Base-by-base conservation (phyloP, 2,329 filamentous ascomycete species). In the Dothideomycetidae sp. region DNA sequence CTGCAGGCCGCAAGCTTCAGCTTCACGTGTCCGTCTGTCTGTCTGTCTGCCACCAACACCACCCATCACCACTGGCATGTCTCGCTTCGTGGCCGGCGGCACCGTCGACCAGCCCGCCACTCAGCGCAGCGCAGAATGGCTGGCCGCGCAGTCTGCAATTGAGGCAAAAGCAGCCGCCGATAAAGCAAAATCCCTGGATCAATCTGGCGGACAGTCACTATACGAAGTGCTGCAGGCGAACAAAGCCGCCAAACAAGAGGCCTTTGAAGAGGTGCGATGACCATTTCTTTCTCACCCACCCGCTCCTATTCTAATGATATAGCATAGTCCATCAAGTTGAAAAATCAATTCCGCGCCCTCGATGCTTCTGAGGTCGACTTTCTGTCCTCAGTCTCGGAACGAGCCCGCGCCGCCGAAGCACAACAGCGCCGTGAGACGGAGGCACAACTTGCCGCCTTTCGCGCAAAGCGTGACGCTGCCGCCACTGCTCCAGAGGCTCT, bases 191-290 rank as follows among this genome's bases (percentile, higher is more conserved):
- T 58, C 66, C 42, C 61, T 64, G 40, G 46, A 48, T 40, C 56
- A 61, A 39, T 54, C 62, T 38, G 58, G 63, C 12, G 71, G 78
- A 47, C 75, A 70, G 57, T 76, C 68, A 36, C 64, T 90, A 17
- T 90, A 70, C 53, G 82, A 86, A 30, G 68, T 81, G 2, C 58
- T 90, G 36, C 78, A 88, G 59, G 81, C 78, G 30, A 90, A 90
- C 58, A 88, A 86, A 72, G 81, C 76, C 46, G 79, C 80, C 41
- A 88, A 86, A 58, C 79, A 88, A 60, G 81, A 81, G 13, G 80
- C 77, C 5, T 84, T 85, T 55, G 81, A 85, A 55, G 81, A 88
- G 56, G 21, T 26, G 7, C n/a, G 21, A n/a, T 26, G 7, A 7
- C n/a, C 21, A 26, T n/a, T 26, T 26, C 21, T n/a, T 26, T 7